Base-by-base conservation (phyloP, 768 basidiomycete species). In the Amyloporia xantha region DNA sequence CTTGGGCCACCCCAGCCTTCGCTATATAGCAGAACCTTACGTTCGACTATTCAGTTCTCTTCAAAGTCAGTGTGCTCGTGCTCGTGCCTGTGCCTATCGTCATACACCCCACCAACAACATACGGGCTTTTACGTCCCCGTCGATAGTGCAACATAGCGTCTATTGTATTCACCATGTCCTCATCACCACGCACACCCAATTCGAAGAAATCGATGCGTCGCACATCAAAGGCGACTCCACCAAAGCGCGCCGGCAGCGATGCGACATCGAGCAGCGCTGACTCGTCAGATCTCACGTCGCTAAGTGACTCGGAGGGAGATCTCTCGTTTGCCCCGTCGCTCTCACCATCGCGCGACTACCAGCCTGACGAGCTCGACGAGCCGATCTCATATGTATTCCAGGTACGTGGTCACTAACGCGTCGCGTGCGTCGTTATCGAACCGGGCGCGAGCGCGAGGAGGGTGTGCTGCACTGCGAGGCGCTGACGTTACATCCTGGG, bases 401-500 rank as follows among this genome's bases (percentile, higher is more conserved):
- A 35, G 33, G 44, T 46, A 19, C 33, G 44, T 27, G 5, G 7
- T 11, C 23, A 17, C 38, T 7, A 10, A 19, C 12, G 20, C 38
- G 9, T 42, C 19, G 10, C 19, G 9, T 23, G 24, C 41, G 10
- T 24, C 24, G 9, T 42, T n/a, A n/a, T n/a, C n/a, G n/a, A n/a
- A n/a, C n/a, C n/a, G n/a, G n/a, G n/a, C n/a, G n/a, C n/a, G n/a
- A n/a, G n/a, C n/a, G n/a, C n/a, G n/a, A n/a, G n/a, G n/a, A n/a
- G n/a, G n/a, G n/a, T 7, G 20, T 20, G 38, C 38, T 39, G 12
- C 33, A 20, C 38, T 19, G 38, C 38, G 38, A 39, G 30, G 10
- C 12, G n/a, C 33, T 35, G 10, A n/a, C 9, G 33, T n/a, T 69
- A 65, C n/a, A 53, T 53, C 35, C 19, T 6, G 19, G 19, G 30